These are phyloP conservation scores for Firmiana major DNA, from an alignment of 345 rosid genomes.

Conservation along the genomic window DNA sequence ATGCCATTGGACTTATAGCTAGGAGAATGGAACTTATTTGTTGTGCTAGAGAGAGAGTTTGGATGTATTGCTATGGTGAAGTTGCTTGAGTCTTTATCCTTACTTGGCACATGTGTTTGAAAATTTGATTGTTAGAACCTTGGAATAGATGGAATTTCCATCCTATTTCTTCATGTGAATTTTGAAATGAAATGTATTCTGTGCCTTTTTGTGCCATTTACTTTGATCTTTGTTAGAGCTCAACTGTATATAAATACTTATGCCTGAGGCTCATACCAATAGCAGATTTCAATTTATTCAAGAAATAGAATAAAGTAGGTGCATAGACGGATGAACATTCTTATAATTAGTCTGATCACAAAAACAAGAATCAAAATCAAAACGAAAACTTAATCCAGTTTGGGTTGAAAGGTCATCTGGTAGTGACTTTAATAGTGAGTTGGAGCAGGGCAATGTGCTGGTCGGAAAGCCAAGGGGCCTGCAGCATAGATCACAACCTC, in stretches of 20 bases:
- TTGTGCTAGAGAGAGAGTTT: too few relatives aligned
- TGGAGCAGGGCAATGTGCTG: slow-evolving; percentile 49
- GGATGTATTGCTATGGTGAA: slow-evolving; percentile 1
- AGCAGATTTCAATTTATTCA: slow-evolving; percentile 5
- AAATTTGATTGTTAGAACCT: neutral
- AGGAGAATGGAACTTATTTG: slow-evolving; percentile 23
- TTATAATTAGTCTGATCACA: neutral
- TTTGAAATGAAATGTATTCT: neutral
- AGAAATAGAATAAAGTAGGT: neutral
- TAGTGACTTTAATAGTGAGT: slow-evolving; percentile 21
- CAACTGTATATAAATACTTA: neutral
- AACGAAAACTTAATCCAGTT: neutral
- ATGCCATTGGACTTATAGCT: slow-evolving; percentile 78
- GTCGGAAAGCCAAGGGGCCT: slow-evolving; percentile 88
- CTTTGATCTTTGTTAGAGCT: slow-evolving; percentile 1
- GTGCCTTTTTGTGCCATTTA: neutral
- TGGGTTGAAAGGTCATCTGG: neutral
- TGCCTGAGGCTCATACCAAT: too few relatives aligned
- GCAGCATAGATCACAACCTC: slow-evolving; percentile 67
- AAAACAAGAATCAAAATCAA: slow-evolving; percentile 2
- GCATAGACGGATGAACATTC: neutral
- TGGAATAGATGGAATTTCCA: neutral
- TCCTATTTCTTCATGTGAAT: neutral
- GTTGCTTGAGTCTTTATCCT: neutral
- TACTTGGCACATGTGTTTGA: neutral